A percentile compares a stretch with the other conserved stretches of the same genome.
phyloP scores from a whole-genome alignment of 2,329 filamentous ascomycete genomes.

The Hymenoscyphus linearis region DNA sequence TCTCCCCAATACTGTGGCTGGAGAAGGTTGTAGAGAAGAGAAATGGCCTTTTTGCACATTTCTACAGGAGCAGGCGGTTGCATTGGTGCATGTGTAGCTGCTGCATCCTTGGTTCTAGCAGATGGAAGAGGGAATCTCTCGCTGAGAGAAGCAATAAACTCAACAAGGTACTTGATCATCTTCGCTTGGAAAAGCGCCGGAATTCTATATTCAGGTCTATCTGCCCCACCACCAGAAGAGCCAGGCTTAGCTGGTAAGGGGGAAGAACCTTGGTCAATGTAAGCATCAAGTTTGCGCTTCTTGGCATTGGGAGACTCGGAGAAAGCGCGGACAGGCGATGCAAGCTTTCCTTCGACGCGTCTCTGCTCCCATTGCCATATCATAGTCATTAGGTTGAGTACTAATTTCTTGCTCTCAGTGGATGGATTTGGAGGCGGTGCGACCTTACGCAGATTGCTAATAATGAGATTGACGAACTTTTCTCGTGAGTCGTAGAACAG shows the following conservation, averaged over 20 bases:
- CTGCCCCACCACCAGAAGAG: constrained; percentile 36
- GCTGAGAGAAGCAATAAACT: constrained; percentile 85
- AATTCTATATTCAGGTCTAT: constrained; percentile 63
- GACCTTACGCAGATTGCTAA: constrained; percentile 83
- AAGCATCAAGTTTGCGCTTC: constrained; percentile 67
- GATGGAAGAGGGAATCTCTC: constrained; percentile 79
- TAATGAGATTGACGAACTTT: constrained; percentile 83
- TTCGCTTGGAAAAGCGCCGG: constrained; percentile 63
- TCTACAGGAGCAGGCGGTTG: constrained; percentile 59
- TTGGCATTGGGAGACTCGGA: constrained; percentile 67
- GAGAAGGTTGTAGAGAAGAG: constrained; percentile 76
- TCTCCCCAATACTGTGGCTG: constrained; percentile 89
- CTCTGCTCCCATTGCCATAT: constrained; percentile 92
- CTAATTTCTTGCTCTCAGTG: constrained; percentile 86
- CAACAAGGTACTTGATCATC: constrained; percentile 90
- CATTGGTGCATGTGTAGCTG: constrained; percentile 39
- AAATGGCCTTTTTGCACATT: constrained; percentile 78
- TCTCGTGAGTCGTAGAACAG: constrained; percentile 94
- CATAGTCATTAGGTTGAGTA: constrained; percentile 82
- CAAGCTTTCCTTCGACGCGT: constrained; percentile 58
- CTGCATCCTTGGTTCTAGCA: constrained; percentile 55
- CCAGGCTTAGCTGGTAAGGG: constrained; percentile 47
- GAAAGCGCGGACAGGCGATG: constrained; percentile 36
- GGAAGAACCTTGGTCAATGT: constrained; percentile 43
- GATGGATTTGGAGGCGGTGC: constrained; percentile 78